A percentile compares a stretch with the other conserved stretches of the same genome.
Evolutionary conservation across 1,284 basidiomycete species (phyloP).

Genomic region (Exobasidium cylindrosporum): DNA sequence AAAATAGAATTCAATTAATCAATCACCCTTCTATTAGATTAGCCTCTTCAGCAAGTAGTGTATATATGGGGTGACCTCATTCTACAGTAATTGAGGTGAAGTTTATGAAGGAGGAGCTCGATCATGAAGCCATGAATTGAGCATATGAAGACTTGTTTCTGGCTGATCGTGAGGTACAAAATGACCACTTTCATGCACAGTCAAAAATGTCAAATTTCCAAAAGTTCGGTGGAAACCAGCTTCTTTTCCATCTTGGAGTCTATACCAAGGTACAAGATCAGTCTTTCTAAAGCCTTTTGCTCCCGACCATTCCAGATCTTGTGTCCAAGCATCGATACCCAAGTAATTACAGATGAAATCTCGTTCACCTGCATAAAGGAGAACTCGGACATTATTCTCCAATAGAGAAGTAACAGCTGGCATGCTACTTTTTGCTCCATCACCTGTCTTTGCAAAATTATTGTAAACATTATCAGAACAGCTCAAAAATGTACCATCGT

Average conservation of each 20-base stretch:
- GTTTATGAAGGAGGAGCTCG: not conserved
- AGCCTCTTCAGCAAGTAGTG: too few relatives aligned
- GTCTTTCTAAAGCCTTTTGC: slow-evolving; percentile 32
- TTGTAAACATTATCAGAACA: slow-evolving; percentile 48
- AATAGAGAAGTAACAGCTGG: slow-evolving; percentile 42
- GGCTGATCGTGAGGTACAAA: slow-evolving; percentile 53
- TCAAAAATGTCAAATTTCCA: slow-evolving; percentile 39
- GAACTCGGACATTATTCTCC: slow-evolving; percentile 34
- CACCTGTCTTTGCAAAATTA: slow-evolving; percentile 48
- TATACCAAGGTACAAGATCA: slow-evolving; percentile 34
- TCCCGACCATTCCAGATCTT: slow-evolving; percentile 39
- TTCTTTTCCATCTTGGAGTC: slow-evolving; percentile 12
- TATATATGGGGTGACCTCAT: too few relatives aligned
- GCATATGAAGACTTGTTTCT: slow-evolving; percentile 33
- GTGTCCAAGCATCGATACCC: slow-evolving; percentile 44
- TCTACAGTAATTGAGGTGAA: too few relatives aligned
- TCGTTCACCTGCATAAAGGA: slow-evolving; percentile 40
- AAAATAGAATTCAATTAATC: too few relatives aligned
- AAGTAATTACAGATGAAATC: slow-evolving; percentile 54
- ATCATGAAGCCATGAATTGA: slow-evolving; percentile 46
- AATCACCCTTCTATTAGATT: too few relatives aligned
- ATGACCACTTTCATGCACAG: slow-evolving; percentile 45
- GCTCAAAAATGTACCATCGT: slow-evolving; percentile 47
- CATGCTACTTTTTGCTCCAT: slow-evolving; percentile 44
- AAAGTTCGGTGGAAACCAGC: slow-evolving; percentile 6